These are phyloP conservation scores for Colletotrichum kahawae DNA, from an alignment of 2,329 filamentous ascomycete species.

Conservation along the genomic window DNA sequence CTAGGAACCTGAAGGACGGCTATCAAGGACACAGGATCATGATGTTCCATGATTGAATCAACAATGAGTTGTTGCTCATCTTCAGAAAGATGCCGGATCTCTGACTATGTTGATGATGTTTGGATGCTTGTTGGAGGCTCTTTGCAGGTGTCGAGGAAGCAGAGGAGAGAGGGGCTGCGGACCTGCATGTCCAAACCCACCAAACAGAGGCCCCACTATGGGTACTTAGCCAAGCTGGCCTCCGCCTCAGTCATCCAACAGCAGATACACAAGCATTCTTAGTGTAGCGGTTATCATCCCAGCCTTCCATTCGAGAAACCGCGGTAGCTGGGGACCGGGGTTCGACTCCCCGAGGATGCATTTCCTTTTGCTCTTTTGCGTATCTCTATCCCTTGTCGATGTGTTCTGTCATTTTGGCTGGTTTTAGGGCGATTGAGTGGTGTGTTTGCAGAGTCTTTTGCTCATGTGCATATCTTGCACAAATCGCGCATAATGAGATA, in stretches of 20 bases:
- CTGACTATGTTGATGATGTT: neutral
- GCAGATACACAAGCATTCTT: neutral
- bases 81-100: neutral
- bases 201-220: neutral
- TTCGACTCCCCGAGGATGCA: neutral
- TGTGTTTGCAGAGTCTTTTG: neutral
- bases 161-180: neutral
- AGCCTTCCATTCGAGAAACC: neutral
- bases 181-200: neutral
- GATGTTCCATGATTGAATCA: neutral
- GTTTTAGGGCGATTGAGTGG: neutral
- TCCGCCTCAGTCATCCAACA: accelerated
- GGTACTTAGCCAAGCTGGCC: neutral
- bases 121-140: neutral
- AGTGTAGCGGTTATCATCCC: neutral
- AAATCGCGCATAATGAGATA: neutral
- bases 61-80: neutral
- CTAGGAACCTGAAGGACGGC: neutral
- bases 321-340: neutral
- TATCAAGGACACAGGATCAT: neutral
- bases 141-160: no score
- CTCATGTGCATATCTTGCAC: neutral
- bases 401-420: no score
- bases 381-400: neutral
- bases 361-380: neutral